Evolutionary conservation across 1,284 basidiomycete genomes (phyloP).

Genomic region (Cystobasidium pallidum): DNA sequence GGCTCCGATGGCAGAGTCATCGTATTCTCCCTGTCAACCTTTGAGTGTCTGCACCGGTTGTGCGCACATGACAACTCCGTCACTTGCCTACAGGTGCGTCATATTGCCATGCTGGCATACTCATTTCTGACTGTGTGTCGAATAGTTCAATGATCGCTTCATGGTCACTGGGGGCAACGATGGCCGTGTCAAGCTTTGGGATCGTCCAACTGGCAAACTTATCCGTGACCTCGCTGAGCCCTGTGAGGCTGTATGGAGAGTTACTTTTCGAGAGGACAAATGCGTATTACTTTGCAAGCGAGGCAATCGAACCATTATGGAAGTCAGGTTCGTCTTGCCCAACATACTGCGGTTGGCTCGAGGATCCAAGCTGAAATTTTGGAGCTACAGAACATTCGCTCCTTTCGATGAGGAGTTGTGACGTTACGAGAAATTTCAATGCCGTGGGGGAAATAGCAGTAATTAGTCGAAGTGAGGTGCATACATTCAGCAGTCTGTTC

Average conservation of each 20-base stretch:
- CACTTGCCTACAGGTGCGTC: conserved; percentile 68
- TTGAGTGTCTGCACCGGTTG: conserved; percentile 59
- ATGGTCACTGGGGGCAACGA: conserved; percentile 77
- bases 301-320: conserved; percentile 68
- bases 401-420: conserved; percentile 38
- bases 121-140: neutral
- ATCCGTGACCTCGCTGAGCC: conserved; percentile 75
- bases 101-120: neutral
- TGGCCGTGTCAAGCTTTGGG: conserved; percentile 85
- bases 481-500: neutral
- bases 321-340: conserved; percentile 23
- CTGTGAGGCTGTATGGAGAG: conserved; percentile 84
- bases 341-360: no score
- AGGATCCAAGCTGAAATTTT: neutral
- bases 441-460: neutral
- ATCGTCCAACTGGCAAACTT: conserved; percentile 67
- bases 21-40: conserved; percentile 73
- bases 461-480: neutral
- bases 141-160: conserved; percentile 76
- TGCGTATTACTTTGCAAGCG: conserved; percentile 82
- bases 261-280: conserved; percentile 74
- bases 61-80: conserved; percentile 87
- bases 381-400: conserved; percentile 26
- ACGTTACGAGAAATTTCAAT: neutral
- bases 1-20: conserved; percentile 94